Evolutionary conservation across 2,329 filamentous ascomycete species (phyloP).

Genomic region (Xylaria polymorpha): DNA sequence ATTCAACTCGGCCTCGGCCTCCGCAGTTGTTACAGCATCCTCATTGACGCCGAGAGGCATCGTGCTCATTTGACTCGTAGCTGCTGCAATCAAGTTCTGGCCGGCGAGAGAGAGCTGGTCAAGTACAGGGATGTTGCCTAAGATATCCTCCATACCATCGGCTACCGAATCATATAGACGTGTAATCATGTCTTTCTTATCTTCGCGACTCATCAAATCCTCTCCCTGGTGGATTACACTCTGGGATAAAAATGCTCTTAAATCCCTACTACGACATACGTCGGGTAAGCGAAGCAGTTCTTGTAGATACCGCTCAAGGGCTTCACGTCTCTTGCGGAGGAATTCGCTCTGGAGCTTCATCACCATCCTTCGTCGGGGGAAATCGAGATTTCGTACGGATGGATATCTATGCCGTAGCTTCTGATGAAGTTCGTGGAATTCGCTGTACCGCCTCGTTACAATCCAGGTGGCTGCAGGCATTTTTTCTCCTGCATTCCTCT

Average conservation of each 20-base stretch:
- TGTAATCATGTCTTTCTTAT: slow-evolving; percentile 88
- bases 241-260: slow-evolving; percentile 92
- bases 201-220: slow-evolving; percentile 67
- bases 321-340: slow-evolving; percentile 84
- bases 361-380: slow-evolving; percentile 89
- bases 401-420: slow-evolving; percentile 85
- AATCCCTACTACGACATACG: slow-evolving; percentile 91
- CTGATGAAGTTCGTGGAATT: slow-evolving; percentile 96
- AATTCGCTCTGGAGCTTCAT: slow-evolving; percentile 98
- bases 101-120: slow-evolving; percentile 94
- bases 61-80: slow-evolving; percentile 71
- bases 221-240: slow-evolving; percentile 77
- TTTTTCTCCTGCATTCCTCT: slow-evolving; percentile 88
- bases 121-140: slow-evolving; percentile 94
- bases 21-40: slow-evolving; percentile 66
- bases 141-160: slow-evolving; percentile 97
- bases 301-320: slow-evolving; percentile 85
- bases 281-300: slow-evolving; percentile 88
- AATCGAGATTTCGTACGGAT: slow-evolving; percentile 88
- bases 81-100: slow-evolving; percentile 87
- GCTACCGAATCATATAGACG: slow-evolving; percentile 96
- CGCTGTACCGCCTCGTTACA: slow-evolving; percentile 92
- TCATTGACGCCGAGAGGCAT: slow-evolving; percentile 65
- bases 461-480: slow-evolving; percentile 97
- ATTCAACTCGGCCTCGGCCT: slow-evolving; percentile 93